Conservation (phyloP, 306 rosid species). For the Vigna angularis region DNA sequence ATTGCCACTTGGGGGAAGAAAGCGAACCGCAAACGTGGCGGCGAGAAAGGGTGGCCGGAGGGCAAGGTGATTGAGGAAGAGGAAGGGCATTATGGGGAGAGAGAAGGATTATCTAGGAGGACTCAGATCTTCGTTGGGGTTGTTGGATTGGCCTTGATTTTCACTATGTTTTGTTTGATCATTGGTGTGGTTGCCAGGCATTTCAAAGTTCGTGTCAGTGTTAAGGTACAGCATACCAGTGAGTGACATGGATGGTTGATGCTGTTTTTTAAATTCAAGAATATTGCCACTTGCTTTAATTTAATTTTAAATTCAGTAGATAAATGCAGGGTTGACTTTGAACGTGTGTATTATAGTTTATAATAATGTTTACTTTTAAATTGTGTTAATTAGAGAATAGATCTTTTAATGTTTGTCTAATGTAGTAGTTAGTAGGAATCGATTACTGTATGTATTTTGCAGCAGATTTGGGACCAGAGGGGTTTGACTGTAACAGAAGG, state of each 20-base stretch:
- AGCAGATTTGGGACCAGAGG: not conserved
- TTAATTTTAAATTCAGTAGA: slow-evolving; percentile 16
- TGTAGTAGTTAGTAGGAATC: not conserved
- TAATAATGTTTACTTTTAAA: not conserved
- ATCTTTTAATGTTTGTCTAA: not conserved
- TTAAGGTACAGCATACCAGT: slow-evolving; percentile 61
- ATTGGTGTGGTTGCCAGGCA: slow-evolving; percentile 75
- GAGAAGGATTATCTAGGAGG: slow-evolving; percentile 55
- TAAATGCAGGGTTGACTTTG: slow-evolving; percentile 14
- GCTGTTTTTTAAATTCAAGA: not conserved
- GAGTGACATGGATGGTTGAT: not conserved
- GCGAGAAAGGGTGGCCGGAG: slow-evolving; percentile 69
- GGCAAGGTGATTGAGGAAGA: slow-evolving; percentile 80
- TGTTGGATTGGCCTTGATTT: slow-evolving; percentile 60
- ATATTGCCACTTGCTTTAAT: not conserved
- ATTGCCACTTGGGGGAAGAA: slow-evolving; percentile 48
- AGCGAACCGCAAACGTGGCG: slow-evolving; percentile 45
- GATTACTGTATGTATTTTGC: not conserved
- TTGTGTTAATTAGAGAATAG: not conserved
- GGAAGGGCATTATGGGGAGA: slow-evolving; percentile 47
- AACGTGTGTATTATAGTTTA: not conserved
- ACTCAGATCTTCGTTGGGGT: slow-evolving; percentile 61
- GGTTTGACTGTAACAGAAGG: too few relatives aligned
- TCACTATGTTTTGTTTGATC: slow-evolving; percentile 69
- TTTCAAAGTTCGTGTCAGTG: slow-evolving; percentile 57